A percentile compares a stretch with the other conserved stretches of the same genome.
Evolutionary conservation across 2,329 filamentous ascomycete genomes (phyloP).

Genomic region (Aureobasidium sp.): DNA sequence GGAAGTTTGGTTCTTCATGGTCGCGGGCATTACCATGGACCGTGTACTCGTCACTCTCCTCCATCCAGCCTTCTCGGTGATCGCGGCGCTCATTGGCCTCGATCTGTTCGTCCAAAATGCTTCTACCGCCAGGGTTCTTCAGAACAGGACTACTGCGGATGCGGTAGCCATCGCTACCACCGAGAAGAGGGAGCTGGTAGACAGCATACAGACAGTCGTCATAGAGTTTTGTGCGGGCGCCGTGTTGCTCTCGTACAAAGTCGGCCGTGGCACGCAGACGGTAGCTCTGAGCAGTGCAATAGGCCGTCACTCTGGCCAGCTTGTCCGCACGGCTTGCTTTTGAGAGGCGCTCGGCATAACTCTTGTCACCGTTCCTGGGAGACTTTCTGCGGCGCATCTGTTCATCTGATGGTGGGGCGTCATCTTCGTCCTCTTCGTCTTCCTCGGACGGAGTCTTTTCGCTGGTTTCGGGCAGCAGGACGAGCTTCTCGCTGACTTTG

Average conservation of each 20-base stretch:
- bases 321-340: conserved; percentile 68
- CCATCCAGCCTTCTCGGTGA: conserved; percentile 85
- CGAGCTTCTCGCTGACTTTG: conserved; percentile 95
- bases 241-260: conserved; percentile 80
- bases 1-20: conserved; percentile 11
- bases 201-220: conserved; percentile 96
- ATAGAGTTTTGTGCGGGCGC: conserved; percentile 89
- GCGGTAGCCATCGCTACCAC: conserved; percentile 77
- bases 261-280: conserved; percentile 81
- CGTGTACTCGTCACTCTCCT: conserved; percentile 60
- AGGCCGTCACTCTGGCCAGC: conserved; percentile 82
- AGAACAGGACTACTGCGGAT: conserved; percentile 83
- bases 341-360: conserved; percentile 84
- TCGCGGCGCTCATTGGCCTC: conserved; percentile 84
- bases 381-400: conserved; percentile 55
- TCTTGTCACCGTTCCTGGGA: conserved; percentile 61
- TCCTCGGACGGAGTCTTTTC: conserved; percentile 33
- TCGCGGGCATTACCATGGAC: conserved; percentile 20
- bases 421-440: conserved; percentile 35
- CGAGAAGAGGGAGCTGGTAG: conserved; percentile 82
- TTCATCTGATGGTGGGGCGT: conserved; percentile 56
- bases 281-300: conserved; percentile 90
- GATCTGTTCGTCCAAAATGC: conserved; percentile 87
- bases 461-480: conserved; percentile 76
- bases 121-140: conserved; percentile 88